These are phyloP conservation scores for Wickerhamiella musiphila DNA, from an alignment of 805 yeast species.

Conservation along the genomic window DNA sequence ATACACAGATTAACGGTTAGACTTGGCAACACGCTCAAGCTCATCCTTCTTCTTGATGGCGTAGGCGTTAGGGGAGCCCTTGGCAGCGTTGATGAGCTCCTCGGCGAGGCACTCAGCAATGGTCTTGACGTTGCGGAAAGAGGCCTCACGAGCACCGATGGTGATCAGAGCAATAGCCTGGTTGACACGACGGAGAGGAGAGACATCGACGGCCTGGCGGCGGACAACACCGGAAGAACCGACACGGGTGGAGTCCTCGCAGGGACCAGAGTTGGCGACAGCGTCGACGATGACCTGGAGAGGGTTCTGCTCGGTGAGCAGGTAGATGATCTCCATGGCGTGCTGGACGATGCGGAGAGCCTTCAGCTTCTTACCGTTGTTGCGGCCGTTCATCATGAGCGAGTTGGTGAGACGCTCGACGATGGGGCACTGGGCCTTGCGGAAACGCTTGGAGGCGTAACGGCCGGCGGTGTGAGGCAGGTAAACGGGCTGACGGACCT, in stretches of 20 bases:
- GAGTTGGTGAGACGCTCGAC: constrained; percentile 99
- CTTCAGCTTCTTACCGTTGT: constrained; percentile 99
- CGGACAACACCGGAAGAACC: constrained; percentile 99
- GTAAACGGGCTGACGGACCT: constrained; percentile 93
- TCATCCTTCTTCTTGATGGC: constrained; percentile 99
- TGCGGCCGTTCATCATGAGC: constrained; percentile 99
- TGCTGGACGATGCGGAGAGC: constrained; percentile 99
- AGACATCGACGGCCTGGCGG: constrained; percentile 99
- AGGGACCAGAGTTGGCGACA: constrained; percentile 98
- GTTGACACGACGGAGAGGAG: constrained; percentile 99
- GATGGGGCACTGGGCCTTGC: constrained; percentile 99
- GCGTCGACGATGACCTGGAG: constrained; percentile 98
- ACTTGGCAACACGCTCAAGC: constrained; percentile 99
- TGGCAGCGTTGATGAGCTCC: constrained; percentile 99
- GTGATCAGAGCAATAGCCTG: constrained; percentile 96
- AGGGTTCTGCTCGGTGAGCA: constrained; percentile 98
- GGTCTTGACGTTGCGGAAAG: constrained; percentile 99
- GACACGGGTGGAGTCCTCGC: constrained; percentile 99
- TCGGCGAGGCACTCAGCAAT: constrained; percentile 99
- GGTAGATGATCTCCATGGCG: constrained; percentile 94
- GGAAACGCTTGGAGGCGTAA: constrained; percentile 98
- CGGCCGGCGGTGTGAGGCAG: constrained; percentile 99
- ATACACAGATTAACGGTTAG: constrained; percentile 87
- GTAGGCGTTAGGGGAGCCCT: constrained; percentile 99
- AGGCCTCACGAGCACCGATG: constrained; percentile 98